Evolutionary conservation across 176 grass and related monocot species (phyloP), one percentile per base, ranked within the genome.

Genomic region (Carex myosuroides): DNA sequence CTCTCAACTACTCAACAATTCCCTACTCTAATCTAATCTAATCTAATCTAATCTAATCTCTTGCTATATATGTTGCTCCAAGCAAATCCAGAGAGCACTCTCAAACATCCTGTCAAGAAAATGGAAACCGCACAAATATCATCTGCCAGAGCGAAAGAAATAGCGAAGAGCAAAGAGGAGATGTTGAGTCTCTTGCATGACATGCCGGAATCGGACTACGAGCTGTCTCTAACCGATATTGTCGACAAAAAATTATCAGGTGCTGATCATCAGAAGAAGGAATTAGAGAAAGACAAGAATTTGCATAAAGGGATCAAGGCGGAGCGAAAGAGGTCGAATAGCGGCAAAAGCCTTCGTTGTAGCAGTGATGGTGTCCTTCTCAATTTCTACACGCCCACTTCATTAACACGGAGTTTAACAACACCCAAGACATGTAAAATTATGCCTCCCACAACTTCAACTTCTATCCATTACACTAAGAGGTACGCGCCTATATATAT

Each of bases 311-410:
- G 33, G 26, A 66, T 29, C 4, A 39, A 39, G 37, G 37, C 37
- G 70, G 79, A 75, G 67, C 41, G 66, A 87, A 88, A 84, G 86
- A 86, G 57, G 11, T 57, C 77, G 52, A 85, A 86, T 56, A 70
- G 86, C 79, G 82, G 87, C 29, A 77, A 87, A 41, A 76, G 85
- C 78, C 87, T 92, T 81, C 85, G 92, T 16, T 91, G 92, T 84
- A 89, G 89, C 81, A 93, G 91, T 78, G 95, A 94, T 84, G 92
- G 95, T 77, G 95, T 98, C 16, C 87, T 98, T 32, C 89, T 98
- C 76, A 94, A 91, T 88, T 88, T 98, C 83, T 98, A 91, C 87
- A 84, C 92, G 85, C 92, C 95, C 1, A 67, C 84, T 18, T 91
- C 86, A 17, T 60, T 98, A 84, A 91, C 95, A 8, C 65, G 95